Evolutionary conservation across 2,329 filamentous ascomycete genomes (phyloP), one percentile per base, ranked within the genome.

Genomic region (Apiospora phragmitis): DNA sequence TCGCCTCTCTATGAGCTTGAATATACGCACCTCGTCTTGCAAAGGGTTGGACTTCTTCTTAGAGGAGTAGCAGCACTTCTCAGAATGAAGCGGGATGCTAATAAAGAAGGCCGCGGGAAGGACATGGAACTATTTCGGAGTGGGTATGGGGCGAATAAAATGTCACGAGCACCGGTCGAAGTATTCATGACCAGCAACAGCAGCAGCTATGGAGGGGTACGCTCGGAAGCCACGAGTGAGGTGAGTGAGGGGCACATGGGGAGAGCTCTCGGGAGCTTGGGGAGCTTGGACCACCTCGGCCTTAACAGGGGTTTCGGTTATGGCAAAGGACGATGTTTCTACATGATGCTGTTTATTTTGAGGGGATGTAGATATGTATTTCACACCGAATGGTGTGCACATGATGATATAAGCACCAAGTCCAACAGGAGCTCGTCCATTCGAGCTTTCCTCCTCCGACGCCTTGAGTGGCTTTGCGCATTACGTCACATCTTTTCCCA

Each of bases 261-360:
- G 26, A 32, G 24, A 55, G 49, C 49, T 55, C 49, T 55, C 49
- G 51, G 51, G 35, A 29, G 29, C 35, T 59, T 29, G 51, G 51
- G 29, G 51, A 59, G 51, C 51, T 59, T 59, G 51, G 51, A 59
- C 51, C 51, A 59, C 51, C 16, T 59, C 51, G 51, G n/a, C n/a
- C 29, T 18, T 59, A 2, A 35, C 29, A n/a, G 29, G 51, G 51
- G 49, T 47, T 47, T 47, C 43, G 43, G 43, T n/a, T 47, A 47
- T 45, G 18, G 21, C 43, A 45, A 8, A 45, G 38, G 38, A 35
- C 4, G 35, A n/a, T n/a, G n/a, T n/a, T n/a, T n/a, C n/a, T n/a
- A n/a, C n/a, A n/a, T n/a, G n/a, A n/a, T n/a, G n/a, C n/a, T n/a
- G n/a, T n/a, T n/a, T n/a, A n/a, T n/a, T n/a, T n/a, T n/a, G n/a